A percentile compares a stretch with the other conserved stretches of the same genome.
phyloP scores from a whole-genome alignment of 2,329 filamentous ascomycete genomes.

The Tolypocladium inflatum region DNA sequence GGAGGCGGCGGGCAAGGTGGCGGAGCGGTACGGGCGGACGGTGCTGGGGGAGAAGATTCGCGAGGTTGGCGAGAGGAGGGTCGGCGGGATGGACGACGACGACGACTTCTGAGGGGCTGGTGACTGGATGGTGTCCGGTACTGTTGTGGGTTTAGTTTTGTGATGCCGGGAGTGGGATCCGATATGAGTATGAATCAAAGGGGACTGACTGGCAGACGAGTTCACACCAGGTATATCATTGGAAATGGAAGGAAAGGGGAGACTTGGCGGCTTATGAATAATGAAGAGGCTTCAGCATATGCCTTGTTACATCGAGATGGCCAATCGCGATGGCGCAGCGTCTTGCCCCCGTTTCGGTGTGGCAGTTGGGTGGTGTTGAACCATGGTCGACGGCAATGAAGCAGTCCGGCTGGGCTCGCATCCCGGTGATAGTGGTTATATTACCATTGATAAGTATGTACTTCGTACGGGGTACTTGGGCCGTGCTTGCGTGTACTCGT shows the following conservation, averaged over 20 bases:
- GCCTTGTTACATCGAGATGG: neutral
- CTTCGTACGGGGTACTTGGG: too few species aligned
- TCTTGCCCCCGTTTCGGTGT: neutral
- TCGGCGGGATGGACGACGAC: constrained; percentile 51
- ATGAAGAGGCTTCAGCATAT: too few species aligned
- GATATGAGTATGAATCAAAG: neutral
- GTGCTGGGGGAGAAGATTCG: constrained; percentile 86
- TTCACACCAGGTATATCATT: too few species aligned
- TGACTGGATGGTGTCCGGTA: neutral
- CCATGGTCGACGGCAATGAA: neutral
- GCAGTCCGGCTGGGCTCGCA: neutral
- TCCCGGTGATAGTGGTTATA: neutral
- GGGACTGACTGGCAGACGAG: neutral
- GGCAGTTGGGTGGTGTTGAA: too few species aligned
- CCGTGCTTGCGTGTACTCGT: too few species aligned
- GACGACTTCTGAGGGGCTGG: constrained; percentile 19
- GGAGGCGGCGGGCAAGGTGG: constrained; percentile 83
- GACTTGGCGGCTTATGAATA: too few species aligned
- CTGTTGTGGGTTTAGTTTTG: neutral
- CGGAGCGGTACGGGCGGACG: constrained; percentile 69
- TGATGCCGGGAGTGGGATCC: neutral
- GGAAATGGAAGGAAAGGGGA: neutral
- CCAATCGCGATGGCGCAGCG: neutral
- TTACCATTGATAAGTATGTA: too few species aligned
- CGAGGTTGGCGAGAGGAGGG: constrained; percentile 65